A percentile compares a stretch with the other conserved stretches of the same genome.
phyloP scores from a whole-genome alignment of 768 basidiomycete species.

The Kwoniella bestiolae region DNA sequence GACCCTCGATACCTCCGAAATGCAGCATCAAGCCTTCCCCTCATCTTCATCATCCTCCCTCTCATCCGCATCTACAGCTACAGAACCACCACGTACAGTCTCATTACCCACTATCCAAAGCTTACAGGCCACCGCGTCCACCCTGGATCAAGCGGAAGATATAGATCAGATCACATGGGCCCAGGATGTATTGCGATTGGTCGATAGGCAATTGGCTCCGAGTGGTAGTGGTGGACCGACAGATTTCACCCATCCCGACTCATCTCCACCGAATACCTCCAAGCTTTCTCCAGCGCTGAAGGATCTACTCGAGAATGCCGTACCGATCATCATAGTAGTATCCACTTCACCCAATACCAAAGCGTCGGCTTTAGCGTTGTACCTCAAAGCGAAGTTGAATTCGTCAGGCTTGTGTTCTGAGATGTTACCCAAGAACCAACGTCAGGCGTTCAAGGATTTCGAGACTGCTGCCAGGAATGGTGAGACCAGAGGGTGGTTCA shows the following conservation, averaged over 20 bases:
- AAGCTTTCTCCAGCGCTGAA: conserved; percentile 67
- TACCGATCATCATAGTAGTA: conserved; percentile 62
- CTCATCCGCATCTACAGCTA: conserved; percentile 26
- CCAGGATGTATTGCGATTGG: conserved; percentile 78
- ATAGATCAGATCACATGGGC: conserved; percentile 74
- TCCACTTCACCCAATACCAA: conserved; percentile 53
- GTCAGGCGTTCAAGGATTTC: conserved; percentile 85
- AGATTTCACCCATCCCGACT: conserved; percentile 43
- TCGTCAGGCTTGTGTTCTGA: conserved; percentile 66
- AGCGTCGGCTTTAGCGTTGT: conserved; percentile 73
- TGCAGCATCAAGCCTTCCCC: conserved; percentile 23
- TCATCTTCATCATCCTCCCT: conserved; percentile 33
- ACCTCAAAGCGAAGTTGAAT: conserved; percentile 74
- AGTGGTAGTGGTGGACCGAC: conserved; percentile 59
- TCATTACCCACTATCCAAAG: conserved; percentile 70
- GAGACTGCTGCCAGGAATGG: conserved; percentile 81
- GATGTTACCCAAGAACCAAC: conserved; percentile 68
- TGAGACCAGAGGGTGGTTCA: conserved; percentile 83
- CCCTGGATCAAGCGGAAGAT: conserved; percentile 66
- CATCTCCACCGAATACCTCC: conserved; percentile 59
- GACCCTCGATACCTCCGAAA: not conserved
- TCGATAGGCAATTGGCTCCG: conserved; percentile 64
- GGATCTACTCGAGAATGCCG: conserved; percentile 65
- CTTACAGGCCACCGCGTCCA: conserved; percentile 60
- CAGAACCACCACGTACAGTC: conserved; percentile 62